phyloP scores from a whole-genome alignment of 495 filamentous ascomycete genomes.

The Melanomma pulvis-pyrius region DNA sequence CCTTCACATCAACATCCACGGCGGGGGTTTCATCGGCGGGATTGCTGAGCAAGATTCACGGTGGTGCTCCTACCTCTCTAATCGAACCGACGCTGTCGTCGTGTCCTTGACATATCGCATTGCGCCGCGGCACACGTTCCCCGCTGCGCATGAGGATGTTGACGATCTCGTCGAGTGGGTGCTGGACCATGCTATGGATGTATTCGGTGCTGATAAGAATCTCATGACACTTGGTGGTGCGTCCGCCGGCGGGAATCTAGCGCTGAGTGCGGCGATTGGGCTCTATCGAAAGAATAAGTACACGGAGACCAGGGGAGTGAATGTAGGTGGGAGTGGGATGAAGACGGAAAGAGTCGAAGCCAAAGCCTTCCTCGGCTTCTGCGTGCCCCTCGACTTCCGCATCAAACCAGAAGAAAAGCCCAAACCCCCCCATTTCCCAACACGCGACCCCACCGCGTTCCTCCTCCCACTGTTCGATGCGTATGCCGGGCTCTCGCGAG shows the following conservation, averaged over 20 bases:
- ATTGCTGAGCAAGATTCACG: slow-evolving; percentile 37
- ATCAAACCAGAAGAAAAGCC: slow-evolving; percentile 43
- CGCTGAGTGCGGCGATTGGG: slow-evolving; percentile 33
- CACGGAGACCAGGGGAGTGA: not conserved
- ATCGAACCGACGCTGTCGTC: slow-evolving; percentile 43
- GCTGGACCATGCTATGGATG: slow-evolving; percentile 32
- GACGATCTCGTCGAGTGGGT: slow-evolving; percentile 41
- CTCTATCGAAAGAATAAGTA: slow-evolving; percentile 13
- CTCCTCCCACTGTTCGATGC: slow-evolving; percentile 44
- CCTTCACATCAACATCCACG: slow-evolving; percentile 45
- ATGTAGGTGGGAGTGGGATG: not conserved
- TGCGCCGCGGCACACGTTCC: slow-evolving; percentile 27
- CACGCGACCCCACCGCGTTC: slow-evolving; percentile 38
- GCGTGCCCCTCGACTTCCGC: slow-evolving; percentile 39
- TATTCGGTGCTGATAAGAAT: slow-evolving; percentile 38
- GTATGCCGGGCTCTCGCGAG: slow-evolving; percentile 38
- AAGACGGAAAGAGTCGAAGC: too few relatives aligned
- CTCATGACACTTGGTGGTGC: slow-evolving; percentile 42
- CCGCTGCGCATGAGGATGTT: slow-evolving; percentile 35
- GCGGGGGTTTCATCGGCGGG: slow-evolving; percentile 46
- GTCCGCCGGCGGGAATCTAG: slow-evolving; percentile 43
- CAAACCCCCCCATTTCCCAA: slow-evolving; percentile 39
- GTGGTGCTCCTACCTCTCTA: slow-evolving; percentile 38
- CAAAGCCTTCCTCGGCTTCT: slow-evolving; percentile 19
- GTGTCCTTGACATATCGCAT: slow-evolving; percentile 24